phyloP scores from a whole-genome alignment of 768 basidiomycete genomes.

The Tulasnella sp. region DNA sequence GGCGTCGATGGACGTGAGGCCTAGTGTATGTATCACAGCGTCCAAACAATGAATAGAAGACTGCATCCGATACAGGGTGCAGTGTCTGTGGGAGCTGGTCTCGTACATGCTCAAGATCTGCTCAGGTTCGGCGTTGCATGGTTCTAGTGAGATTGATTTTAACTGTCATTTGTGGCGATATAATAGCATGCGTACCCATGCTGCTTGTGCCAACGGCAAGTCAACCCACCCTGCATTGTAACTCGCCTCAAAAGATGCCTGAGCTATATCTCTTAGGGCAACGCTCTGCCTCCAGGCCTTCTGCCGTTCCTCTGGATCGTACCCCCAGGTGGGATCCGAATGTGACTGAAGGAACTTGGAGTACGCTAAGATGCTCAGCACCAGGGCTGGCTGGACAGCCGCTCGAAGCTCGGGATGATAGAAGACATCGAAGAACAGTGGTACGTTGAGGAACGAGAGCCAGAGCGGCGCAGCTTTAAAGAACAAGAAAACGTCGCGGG shows the following conservation, averaged over 20 bases:
- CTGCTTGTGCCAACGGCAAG: slow-evolving; percentile 14
- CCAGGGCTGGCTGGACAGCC: slow-evolving; percentile 13
- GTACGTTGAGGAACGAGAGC: slow-evolving; percentile 17
- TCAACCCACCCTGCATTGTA: slow-evolving; percentile 16
- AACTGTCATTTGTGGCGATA: no score
- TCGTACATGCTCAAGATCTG: slow-evolving; percentile 14
- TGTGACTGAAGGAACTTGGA: slow-evolving; percentile 11
- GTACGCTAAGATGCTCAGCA: slow-evolving; percentile 14
- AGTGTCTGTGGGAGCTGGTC: slow-evolving; percentile 12
- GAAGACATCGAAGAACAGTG: slow-evolving; percentile 15
- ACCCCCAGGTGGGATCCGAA: slow-evolving; percentile 3
- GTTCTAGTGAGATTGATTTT: no score
- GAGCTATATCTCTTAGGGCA: slow-evolving; percentile 12
- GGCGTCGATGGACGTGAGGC: slow-evolving; percentile 15
- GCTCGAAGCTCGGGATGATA: slow-evolving; percentile 7
- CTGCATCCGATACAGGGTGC: neutral
- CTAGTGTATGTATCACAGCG: slow-evolving; percentile 7
- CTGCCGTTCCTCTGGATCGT: slow-evolving; percentile 4
- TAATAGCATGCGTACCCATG: neutral
- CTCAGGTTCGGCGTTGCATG: no score
- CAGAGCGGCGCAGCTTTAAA: slow-evolving; percentile 5
- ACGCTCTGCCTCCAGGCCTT: neutral
- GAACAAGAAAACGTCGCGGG: neutral
- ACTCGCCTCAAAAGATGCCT: slow-evolving; percentile 13
- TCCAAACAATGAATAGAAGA: neutral